Evolutionary conservation across 2,329 filamentous ascomycete genomes (phyloP), one percentile per base, ranked within the genome.

Genomic region (Pseudogymnoascus sp.): DNA sequence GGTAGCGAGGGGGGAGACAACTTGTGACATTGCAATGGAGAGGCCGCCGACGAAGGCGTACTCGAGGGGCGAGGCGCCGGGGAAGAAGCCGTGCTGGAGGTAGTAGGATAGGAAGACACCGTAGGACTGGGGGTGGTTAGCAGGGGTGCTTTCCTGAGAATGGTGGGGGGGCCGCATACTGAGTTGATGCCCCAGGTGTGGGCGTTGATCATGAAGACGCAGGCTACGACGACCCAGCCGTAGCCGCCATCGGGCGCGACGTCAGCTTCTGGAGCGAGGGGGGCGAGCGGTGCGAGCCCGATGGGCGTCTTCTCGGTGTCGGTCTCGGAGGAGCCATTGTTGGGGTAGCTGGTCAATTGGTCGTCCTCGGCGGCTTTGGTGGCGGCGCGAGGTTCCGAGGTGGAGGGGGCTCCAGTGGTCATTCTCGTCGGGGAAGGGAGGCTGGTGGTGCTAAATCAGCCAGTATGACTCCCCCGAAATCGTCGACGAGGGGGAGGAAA

Each of bases 21-120:
- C 72, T 65, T 91, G 78, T 1, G 87, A 87, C 74, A 74, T 80
- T 0, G 83, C 84, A 45, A 88, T 82, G 36, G 83, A 86, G 0
- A 89, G 76, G 0, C 85, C 85, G 33, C 89, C 89, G 19, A 92
- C 80, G 71, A 92, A 91, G 39, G 89, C 89, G 71, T 87, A 91
- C 3, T 84, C 79, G 2, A 91, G 79, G 2, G 75, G 74, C 0
- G 79, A 79, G 0, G 83, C 80, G 2, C 77, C 76, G 0, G 80
- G 76, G 64, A 81, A 84, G 60, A 76, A 75, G 38, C 79, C 72
- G 61, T 78, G 77, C n/a, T 76, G 70, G 9, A 85, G 76, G 67
- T 84, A 86, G 66, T 81, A 74, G 0, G 82, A 79, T 5, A 86
- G 77, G 67, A 84, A 84, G 35, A 86, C 78, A 5, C 78, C 81